Base-by-base conservation (phyloP, 495 filamentous ascomycete species). In the Neurospora africana region DNA sequence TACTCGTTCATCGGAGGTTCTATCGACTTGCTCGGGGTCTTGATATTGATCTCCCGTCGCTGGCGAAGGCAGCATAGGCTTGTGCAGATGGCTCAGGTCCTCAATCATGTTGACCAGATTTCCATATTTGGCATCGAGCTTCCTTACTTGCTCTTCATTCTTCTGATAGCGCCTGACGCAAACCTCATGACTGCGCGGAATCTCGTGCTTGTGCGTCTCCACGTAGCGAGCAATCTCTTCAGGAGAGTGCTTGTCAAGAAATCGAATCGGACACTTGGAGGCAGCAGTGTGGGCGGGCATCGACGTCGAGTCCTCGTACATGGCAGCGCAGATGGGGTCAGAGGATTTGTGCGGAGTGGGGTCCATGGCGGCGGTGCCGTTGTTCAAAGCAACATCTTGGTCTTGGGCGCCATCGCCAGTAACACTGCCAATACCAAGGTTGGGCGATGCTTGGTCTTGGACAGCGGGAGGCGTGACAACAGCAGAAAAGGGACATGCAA, bases 221-320 rank as follows among this genome's bases (percentile, higher is more conserved):
- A 97, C 91, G 76, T 97, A 97, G 73, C 89, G 85, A 19, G 93
- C 94, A 68, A 97, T 89, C 79, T 97, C 94, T 83, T 96, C 92
- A 1, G 94, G 93, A 1, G 92, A 92, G 78, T 96, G 93, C 79
- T 96, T 90, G 77, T 97, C 90, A 73, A 97, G 82, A 78, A 90
- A 96, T 40, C 94, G 91, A 73, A 97, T 97, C 2, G 94, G 94
- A 80, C 94, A 97, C 77, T 91, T 89, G 38, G 89, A 84, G 19
- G 84, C 82, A 15, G 84, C 81, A 21, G 70, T 84, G n/a, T 85
- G 78, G 10, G 79, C 87, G 17, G 86, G 86, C 38, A 83, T 84
- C 1, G 88, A 88, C 69, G 79, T 74, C 21, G 82, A 79, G 47
- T 87, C 85, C 38, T 86, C 84, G 75, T 83, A 83, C 80, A 89